These are phyloP conservation scores for Lactifluus subvellereus DNA, from an alignment of 768 basidiomycete species.

Conservation along the genomic window DNA sequence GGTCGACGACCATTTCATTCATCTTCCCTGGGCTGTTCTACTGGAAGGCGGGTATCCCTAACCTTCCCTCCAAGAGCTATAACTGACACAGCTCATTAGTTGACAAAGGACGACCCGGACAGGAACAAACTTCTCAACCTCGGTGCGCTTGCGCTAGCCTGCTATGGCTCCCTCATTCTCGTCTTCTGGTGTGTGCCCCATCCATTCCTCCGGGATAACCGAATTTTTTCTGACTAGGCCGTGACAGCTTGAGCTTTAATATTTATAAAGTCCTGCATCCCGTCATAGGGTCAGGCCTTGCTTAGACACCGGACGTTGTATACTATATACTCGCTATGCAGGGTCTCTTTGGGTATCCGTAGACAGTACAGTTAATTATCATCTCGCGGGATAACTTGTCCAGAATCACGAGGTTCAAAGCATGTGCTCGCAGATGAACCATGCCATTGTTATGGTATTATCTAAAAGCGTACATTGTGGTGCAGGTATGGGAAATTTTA, in stretches of 20 bases:
- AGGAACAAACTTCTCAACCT: slow-evolving; percentile 49
- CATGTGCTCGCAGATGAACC: background rate
- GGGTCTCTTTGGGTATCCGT: background rate
- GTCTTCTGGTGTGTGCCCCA: slow-evolving; percentile 69
- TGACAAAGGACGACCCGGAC: slow-evolving; percentile 62
- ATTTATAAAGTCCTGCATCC: slow-evolving; percentile 57
- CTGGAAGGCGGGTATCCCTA: slow-evolving; percentile 64
- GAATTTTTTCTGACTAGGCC: slow-evolving; percentile 11
- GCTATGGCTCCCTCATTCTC: slow-evolving; percentile 77
- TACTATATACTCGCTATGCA: background rate
- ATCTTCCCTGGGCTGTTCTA: slow-evolving; percentile 91
- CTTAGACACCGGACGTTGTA: slow-evolving; percentile 4
- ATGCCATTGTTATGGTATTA: background rate
- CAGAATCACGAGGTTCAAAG: background rate
- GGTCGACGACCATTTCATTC: slow-evolving; percentile 95
- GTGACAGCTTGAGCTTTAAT: slow-evolving; percentile 66
- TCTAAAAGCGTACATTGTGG: background rate
- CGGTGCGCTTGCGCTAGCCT: slow-evolving; percentile 56
- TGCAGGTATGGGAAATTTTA: background rate
- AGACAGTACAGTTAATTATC: background rate
- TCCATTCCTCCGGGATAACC: background rate
- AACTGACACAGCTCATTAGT: slow-evolving; percentile 33
- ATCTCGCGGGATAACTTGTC: background rate
- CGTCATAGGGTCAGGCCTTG: background rate
- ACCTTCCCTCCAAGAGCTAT: background rate